These are phyloP conservation scores for Raffaelea albimanens DNA, from an alignment of 2,329 filamentous ascomycete genomes.

Conservation along the genomic window DNA sequence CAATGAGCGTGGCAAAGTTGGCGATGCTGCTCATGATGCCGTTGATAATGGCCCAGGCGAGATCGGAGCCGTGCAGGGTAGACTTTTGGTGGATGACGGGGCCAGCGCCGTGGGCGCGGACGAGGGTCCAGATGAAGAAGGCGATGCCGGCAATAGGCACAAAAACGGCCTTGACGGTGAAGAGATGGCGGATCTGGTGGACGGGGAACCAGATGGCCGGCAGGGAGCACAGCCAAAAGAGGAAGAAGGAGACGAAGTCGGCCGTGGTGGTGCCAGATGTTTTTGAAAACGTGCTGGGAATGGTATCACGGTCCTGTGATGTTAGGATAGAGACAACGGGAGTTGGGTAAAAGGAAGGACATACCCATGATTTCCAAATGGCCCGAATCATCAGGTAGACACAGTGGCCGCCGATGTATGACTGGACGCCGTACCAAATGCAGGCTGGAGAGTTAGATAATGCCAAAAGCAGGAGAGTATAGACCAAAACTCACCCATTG, in stretches of 20 bases:
- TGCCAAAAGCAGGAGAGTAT: neutral
- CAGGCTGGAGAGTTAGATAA: conserved; percentile 14
- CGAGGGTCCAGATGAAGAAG: conserved; percentile 81
- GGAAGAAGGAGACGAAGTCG: conserved; percentile 15
- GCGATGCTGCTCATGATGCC: conserved; percentile 84
- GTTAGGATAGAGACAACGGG: neutral
- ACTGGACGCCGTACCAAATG: conserved; percentile 49
- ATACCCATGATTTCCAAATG: conserved; percentile 65
- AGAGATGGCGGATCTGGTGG: conserved; percentile 18
- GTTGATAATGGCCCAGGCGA: conserved; percentile 75
- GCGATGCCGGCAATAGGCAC: conserved; percentile 76
- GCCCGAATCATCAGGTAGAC: conserved; percentile 77
- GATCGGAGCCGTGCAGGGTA: conserved; percentile 16
- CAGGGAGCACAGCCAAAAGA: conserved; percentile 18
- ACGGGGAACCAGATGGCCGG: conserved; percentile 20
- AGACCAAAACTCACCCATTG: conserved; percentile 20
- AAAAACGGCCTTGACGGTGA: conserved; percentile 74
- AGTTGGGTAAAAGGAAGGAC: conserved; percentile 14
- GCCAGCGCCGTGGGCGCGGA: conserved; percentile 72
- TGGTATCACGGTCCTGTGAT: conserved; percentile 7
- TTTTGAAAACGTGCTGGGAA: conserved; percentile 30
- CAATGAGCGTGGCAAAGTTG: conserved; percentile 83
- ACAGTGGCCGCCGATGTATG: conserved; percentile 77
- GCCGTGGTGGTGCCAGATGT: conserved; percentile 23
- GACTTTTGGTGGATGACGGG: conserved; percentile 63